Conservation (phyloP, 345 rosid genomes). For the Eucalyptus microcorys region DNA sequence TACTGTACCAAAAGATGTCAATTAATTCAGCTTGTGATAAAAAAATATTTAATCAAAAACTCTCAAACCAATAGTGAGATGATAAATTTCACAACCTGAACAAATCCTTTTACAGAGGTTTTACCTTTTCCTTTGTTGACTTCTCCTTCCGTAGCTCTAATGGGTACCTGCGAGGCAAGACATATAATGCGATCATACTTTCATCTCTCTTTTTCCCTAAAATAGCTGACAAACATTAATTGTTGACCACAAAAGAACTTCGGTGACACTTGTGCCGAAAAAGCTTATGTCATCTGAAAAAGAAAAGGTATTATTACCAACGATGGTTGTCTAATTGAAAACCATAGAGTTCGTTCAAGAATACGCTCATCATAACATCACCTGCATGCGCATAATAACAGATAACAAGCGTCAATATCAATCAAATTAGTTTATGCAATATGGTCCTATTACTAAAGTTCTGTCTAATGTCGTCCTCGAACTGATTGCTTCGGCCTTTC, state of each 20-base stretch:
- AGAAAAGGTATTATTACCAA: slow-evolving; percentile 32
- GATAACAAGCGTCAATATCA: background rate
- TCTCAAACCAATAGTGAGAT: background rate
- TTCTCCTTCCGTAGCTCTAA: slow-evolving; percentile 88
- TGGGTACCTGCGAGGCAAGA: slow-evolving; percentile 54
- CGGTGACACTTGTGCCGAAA: background rate
- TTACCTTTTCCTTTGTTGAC: slow-evolving; percentile 83
- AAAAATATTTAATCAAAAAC: background rate
- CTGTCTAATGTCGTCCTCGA: background rate
- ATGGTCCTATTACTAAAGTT: background rate
- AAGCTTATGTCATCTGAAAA: background rate
- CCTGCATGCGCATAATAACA: slow-evolving; percentile 22
- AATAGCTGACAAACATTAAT: background rate
- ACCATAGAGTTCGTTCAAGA: slow-evolving; percentile 94
- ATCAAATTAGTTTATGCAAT: background rate
- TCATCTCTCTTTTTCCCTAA: background rate
- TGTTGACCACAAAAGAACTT: background rate
- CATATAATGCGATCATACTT: background rate
- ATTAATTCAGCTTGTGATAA: background rate
- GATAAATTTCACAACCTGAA: background rate
- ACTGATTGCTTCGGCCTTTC: background rate
- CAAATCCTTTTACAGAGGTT: background rate
- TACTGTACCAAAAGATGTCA: background rate
- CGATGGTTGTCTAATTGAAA: slow-evolving; percentile 93
- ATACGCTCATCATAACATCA: slow-evolving; percentile 89